phyloP scores from a whole-genome alignment of 305 asterid species.

The Euphrasia arctica region DNA sequence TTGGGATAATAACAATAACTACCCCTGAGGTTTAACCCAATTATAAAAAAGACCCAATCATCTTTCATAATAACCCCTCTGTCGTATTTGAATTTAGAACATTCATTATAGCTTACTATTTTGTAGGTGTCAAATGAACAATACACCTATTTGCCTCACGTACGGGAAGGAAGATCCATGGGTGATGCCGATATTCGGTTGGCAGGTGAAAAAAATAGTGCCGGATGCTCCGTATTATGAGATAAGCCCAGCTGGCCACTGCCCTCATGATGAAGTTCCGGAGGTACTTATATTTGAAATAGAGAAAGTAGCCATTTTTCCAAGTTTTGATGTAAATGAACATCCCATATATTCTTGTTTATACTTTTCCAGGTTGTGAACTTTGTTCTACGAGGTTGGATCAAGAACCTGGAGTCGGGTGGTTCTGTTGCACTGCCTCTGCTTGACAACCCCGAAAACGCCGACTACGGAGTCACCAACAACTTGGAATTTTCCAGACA shows the following conservation, averaged over 20 bases:
- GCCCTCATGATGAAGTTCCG: constrained; percentile 91
- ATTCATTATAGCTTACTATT: constrained; percentile 1
- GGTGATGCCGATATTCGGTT: constrained; percentile 81
- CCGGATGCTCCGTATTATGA: constrained; percentile 82
- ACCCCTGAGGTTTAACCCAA: too few relatives aligned
- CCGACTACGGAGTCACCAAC: constrained; percentile 35
- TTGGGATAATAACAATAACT: too few relatives aligned
- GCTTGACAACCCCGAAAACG: constrained; percentile 45
- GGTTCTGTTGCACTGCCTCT: constrained; percentile 57
- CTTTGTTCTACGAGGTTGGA: constrained; percentile 76
- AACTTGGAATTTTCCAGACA: constrained; percentile 49
- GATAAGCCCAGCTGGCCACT: constrained; percentile 93
- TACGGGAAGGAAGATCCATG: constrained; percentile 96
- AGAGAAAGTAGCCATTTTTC: not conserved
- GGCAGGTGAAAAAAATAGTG: constrained; percentile 54
- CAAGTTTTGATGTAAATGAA: too few relatives aligned
- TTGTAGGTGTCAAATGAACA: constrained; percentile 60
- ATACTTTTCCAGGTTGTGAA: constrained; percentile 61
- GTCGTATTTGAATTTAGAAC: not conserved
- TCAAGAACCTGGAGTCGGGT: constrained; percentile 57
- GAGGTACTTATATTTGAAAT: constrained; percentile 28
- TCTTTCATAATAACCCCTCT: not conserved
- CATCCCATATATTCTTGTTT: not conserved
- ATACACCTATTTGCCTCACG: constrained; percentile 64
- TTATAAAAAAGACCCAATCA: too few relatives aligned